These are phyloP conservation scores for Salisapilia sapeloensis DNA, from an alignment of 352 stramenopile species.

Conservation along the genomic window DNA sequence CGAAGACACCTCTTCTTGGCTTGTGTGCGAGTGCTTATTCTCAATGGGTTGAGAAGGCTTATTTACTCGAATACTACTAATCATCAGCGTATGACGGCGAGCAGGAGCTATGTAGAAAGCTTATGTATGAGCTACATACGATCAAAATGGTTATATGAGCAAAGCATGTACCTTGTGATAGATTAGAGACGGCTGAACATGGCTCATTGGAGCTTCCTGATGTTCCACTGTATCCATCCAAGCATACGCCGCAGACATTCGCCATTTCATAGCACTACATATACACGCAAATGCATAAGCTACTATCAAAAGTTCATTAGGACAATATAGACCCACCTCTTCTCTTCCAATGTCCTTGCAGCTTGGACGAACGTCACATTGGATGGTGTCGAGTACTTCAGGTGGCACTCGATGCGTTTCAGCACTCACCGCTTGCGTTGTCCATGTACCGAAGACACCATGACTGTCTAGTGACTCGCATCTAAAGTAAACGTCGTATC, in stretches of 20 bases:
- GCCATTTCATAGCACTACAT: slow-evolving; percentile 20
- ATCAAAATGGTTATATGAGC: background rate
- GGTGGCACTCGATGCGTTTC: slow-evolving; percentile 43
- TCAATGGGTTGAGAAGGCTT: background rate
- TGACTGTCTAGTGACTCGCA: slow-evolving; percentile 55
- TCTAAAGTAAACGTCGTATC: slow-evolving; percentile 59
- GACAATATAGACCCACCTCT: slow-evolving; percentile 8
- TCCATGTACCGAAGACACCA: slow-evolving; percentile 50
- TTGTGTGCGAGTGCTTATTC: background rate
- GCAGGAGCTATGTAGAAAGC: background rate
- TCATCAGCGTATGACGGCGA: slow-evolving; percentile 21
- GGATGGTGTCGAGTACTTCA: slow-evolving; percentile 42
- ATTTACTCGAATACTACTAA: slow-evolving; percentile 51
- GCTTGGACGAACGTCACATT: slow-evolving; percentile 19
- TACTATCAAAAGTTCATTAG: slow-evolving; percentile 1
- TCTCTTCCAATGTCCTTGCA: slow-evolving; percentile 35
- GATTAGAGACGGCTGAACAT: slow-evolving; percentile 8
- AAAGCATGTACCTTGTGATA: slow-evolving; percentile 4
- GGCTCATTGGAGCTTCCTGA: slow-evolving; percentile 17
- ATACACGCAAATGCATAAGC: slow-evolving; percentile 1
- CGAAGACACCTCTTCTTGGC: background rate
- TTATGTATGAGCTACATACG: background rate
- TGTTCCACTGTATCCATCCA: slow-evolving; percentile 23
- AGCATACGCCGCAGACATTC: slow-evolving; percentile 55
- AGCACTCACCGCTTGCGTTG: slow-evolving; percentile 17